These are phyloP conservation scores for Diplocarpon mali DNA, from an alignment of 2,329 filamentous ascomycete genomes.

Conservation along the genomic window DNA sequence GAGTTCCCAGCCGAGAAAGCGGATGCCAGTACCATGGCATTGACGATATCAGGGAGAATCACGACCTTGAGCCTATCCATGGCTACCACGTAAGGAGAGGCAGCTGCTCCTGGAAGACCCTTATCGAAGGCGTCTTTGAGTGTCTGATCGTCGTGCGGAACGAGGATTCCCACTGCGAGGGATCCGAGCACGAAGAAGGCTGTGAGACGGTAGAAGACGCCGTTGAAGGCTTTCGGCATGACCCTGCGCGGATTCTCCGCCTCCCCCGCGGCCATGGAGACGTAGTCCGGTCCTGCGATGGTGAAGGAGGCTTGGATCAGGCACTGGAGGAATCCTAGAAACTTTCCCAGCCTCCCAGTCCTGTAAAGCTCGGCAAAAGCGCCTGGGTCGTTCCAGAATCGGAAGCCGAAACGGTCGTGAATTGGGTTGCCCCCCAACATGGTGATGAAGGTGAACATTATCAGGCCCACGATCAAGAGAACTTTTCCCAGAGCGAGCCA, in stretches of 20 bases:
- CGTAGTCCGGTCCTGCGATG: constrained; percentile 53
- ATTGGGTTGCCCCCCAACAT: constrained; percentile 53
- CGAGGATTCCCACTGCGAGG: constrained; percentile 52
- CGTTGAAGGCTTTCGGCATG: constrained; percentile 59
- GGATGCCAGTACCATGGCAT: constrained; percentile 54
- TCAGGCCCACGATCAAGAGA: constrained; percentile 45
- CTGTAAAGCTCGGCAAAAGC: constrained; percentile 42
- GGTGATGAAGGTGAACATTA: constrained; percentile 48
- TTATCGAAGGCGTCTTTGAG: constrained; percentile 41
- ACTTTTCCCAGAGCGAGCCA: constrained; percentile 53
- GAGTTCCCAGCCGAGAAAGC: constrained; percentile 51
- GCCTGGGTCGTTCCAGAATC: constrained; percentile 36
- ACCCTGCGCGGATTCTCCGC: constrained; percentile 50
- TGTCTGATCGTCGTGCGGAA: constrained; percentile 51
- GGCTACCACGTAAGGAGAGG: constrained; percentile 36
- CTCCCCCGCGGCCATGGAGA: constrained; percentile 60
- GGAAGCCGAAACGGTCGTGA: constrained; percentile 43
- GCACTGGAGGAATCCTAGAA: constrained; percentile 42
- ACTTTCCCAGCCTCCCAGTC: constrained; percentile 42
- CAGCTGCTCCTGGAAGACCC: constrained; percentile 29
- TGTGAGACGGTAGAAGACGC: constrained; percentile 60
- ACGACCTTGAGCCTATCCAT: constrained; percentile 55
- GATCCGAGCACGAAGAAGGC: constrained; percentile 60
- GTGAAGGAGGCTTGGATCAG: constrained; percentile 60
- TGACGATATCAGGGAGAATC: constrained; percentile 55